phyloP scores from a whole-genome alignment of 83 land plant species.

The Picea abies region DNA sequence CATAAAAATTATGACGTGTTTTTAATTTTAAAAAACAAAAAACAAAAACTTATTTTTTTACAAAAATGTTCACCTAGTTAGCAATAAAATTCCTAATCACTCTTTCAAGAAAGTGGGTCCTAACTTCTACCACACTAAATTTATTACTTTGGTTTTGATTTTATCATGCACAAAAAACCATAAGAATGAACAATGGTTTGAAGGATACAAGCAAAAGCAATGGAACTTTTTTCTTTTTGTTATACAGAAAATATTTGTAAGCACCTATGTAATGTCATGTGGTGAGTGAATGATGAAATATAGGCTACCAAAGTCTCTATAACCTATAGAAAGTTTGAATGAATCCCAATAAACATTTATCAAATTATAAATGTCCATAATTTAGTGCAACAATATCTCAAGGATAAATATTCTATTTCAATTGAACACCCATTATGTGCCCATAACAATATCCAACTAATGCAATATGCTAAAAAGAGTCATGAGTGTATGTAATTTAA shows the following conservation, averaged over 20 bases:
- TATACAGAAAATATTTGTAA: background rate
- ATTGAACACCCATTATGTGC: constrained; percentile 11
- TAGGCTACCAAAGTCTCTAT: constrained; percentile 87
- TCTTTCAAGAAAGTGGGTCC: background rate
- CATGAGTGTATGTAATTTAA: constrained; percentile 76
- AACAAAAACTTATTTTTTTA: too few relatives aligned
- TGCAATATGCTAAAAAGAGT: constrained; percentile 97
- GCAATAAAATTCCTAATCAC: background rate
- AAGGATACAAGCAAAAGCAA: background rate
- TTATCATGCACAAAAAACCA: background rate
- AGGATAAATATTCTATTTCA: background rate
- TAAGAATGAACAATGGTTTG: background rate
- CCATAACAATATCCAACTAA: constrained; percentile 85
- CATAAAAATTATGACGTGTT: too few relatives aligned
- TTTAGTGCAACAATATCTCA: background rate
- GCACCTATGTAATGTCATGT: constrained; percentile 92
- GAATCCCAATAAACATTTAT: background rate
- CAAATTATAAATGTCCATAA: background rate
- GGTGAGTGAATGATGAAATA: constrained; percentile 94
- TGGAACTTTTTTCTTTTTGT: background rate
- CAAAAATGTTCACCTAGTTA: background rate
- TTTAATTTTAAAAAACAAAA: too few relatives aligned
- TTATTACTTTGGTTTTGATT: background rate
- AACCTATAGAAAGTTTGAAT: constrained; percentile 46
- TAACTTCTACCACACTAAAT: background rate